Evolutionary conservation across 2,329 filamentous ascomycete species (phyloP).

Genomic region (Westerdykella aurantiaca): DNA sequence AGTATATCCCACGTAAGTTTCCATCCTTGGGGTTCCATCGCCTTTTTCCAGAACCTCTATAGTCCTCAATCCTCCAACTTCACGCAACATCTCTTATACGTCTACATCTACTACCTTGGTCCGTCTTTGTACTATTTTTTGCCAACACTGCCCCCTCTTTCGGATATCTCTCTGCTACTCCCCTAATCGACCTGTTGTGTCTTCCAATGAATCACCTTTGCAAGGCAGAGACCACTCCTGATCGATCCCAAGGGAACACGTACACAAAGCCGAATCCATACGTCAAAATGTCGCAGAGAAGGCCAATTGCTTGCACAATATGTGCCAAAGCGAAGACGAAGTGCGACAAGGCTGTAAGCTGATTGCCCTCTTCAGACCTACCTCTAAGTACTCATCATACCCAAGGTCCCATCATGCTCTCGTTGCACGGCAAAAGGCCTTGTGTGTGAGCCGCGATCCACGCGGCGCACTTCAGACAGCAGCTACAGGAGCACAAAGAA

Average conservation of each 20-base stretch:
- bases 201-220: conserved; percentile 14
- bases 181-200: neutral
- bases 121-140: conserved; percentile 5
- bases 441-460: conserved; percentile 32
- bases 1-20: conserved; percentile 23
- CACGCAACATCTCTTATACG: too few species aligned
- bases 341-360: conserved; percentile 33
- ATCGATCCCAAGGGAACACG: neutral
- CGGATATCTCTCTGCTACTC: conserved; percentile 2
- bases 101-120: too few species aligned
- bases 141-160: neutral
- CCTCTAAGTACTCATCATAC: neutral
- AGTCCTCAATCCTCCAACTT: conserved; percentile 1
- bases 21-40: conserved; percentile 2
- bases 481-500: conserved; percentile 27
- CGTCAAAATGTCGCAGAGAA: conserved; percentile 25
- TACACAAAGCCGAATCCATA: conserved; percentile 16
- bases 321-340: conserved; percentile 38
- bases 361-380: neutral
- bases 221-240: conserved; percentile 11
- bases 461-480: conserved; percentile 33
- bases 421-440: conserved; percentile 33
- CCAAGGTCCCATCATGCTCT: conserved; percentile 32
- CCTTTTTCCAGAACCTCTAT: conserved; percentile 2
- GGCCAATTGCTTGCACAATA: conserved; percentile 36